Base-by-base conservation (phyloP, 495 filamentous ascomycete species). In the Sordaria brevicollis region DNA sequence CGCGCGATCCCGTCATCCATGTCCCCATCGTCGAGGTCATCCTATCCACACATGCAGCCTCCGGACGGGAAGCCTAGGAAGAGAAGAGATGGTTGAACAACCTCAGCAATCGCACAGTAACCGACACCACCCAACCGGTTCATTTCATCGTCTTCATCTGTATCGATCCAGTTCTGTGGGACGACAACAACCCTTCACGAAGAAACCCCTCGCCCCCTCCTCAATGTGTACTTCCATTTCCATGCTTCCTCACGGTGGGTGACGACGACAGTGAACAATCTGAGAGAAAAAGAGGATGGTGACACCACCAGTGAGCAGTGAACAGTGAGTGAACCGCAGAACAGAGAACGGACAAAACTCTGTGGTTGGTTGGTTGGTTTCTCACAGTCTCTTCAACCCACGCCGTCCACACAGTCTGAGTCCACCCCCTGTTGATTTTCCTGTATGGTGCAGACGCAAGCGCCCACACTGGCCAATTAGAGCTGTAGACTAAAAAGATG, bases 361-460 rank as follows among this genome's bases (percentile, higher is more conserved):
- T 36, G 65, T 7, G 36, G 36, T 21, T 35, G 37, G 21, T 38
- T 69, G 72, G 69, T 73, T 75, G 71, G 73, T 65, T 70, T 8
- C 2, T 10, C 41, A 65, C 34, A 69, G 72, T 11, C 21, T 57
- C 49, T 57, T 54, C 21, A 21, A 5, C 49, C 49, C 49, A 62
- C 49, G 25, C 21, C 49, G 21, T 29, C 49, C 49, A 57, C 49
- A 54, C 43, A 57, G 17, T n/a, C n/a, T n/a, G n/a, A n/a, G 65
- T 68, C 66, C 66, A 68, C 68, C 34, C 68, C 2, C 13, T 10
- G 67, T 41, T 9, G 65, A 29, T 72, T 35, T 67, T 19, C 36
- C 68, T 76, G 76, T 72, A 75, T 41, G 41, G 38, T 70, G 73
- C 75, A 76, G 74, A 77, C 78, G 76, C 76, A 78, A 75, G 78